phyloP scores from a whole-genome alignment of 192 early-diverging fungal genomes.

The Glomus cerebriforme region DNA sequence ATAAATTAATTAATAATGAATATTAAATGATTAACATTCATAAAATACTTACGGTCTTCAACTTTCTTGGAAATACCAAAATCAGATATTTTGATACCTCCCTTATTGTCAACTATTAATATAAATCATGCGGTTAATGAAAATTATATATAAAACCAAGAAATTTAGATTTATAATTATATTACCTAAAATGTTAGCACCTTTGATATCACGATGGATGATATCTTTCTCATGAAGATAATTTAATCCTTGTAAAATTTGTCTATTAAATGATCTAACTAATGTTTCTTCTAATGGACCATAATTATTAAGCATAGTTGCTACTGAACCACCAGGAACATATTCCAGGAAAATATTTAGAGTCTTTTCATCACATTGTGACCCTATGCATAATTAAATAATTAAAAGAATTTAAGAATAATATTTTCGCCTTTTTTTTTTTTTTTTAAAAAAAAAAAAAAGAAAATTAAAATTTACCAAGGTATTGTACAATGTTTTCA shows the following conservation, averaged over 20 bases:
- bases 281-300: constrained; percentile 86
- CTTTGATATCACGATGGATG: constrained; percentile 98
- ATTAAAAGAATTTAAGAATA: constrained; percentile 25
- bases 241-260: constrained; percentile 90
- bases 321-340: constrained; percentile 95
- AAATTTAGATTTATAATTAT: neutral
- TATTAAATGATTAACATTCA: neutral
- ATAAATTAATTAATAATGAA: neutral
- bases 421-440: too few relatives aligned
- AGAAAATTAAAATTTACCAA: constrained; percentile 54
- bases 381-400: constrained; percentile 53
- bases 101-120: constrained; percentile 77
- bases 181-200: constrained; percentile 80
- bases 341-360: constrained; percentile 97
- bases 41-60: constrained; percentile 61
- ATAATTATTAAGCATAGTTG: constrained; percentile 80
- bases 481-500: constrained; percentile 94
- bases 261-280: constrained; percentile 81
- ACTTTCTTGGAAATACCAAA: constrained; percentile 99
- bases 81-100: constrained; percentile 96
- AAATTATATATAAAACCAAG: neutral
- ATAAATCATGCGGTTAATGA: too few relatives aligned
- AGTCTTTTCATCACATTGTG: constrained; percentile 70
- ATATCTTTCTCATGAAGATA: constrained; percentile 95
- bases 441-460: neutral